These are phyloP conservation scores for Arachis stenosperma DNA, from an alignment of 306 rosid species.

Conservation along the genomic window DNA sequence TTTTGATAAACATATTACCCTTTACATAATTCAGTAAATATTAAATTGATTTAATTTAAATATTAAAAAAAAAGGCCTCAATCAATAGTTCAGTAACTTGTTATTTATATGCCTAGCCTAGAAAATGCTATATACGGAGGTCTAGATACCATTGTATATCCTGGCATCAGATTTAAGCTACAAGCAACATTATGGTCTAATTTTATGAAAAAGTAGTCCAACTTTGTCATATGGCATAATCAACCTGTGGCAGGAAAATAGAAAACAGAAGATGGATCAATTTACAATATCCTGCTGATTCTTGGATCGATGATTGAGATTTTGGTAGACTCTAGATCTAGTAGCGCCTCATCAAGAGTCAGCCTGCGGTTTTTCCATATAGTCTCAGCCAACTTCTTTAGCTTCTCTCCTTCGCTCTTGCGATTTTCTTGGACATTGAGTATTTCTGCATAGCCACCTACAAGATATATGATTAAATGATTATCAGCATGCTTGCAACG, in stretches of 20 bases:
- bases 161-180: slow-evolving; percentile 3
- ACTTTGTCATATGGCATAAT: not conserved
- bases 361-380: slow-evolving; percentile 68
- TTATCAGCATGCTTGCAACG: not conserved
- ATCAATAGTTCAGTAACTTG: not conserved
- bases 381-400: slow-evolving; percentile 64
- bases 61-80: not conserved
- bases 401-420: slow-evolving; percentile 67
- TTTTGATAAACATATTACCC: too few relatives aligned
- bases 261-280: slow-evolving; percentile 28
- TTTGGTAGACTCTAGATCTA: slow-evolving; percentile 49
- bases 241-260: slow-evolving; percentile 10
- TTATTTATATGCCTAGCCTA: not conserved
- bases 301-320: slow-evolving; percentile 66
- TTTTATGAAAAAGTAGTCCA: not conserved
- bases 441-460: slow-evolving; percentile 80
- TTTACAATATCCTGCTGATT: slow-evolving; percentile 65
- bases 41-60: too few relatives aligned
- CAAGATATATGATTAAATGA: slow-evolving; percentile 16
- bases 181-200: slow-evolving; percentile 1
- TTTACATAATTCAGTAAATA: too few relatives aligned
- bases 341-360: slow-evolving; percentile 75
- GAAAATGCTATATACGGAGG: not conserved
- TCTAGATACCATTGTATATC: not conserved
- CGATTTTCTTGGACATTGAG: slow-evolving; percentile 78